Percentiles rank a stretch among this genome's conserved stretches.
These are phyloP conservation scores for Coniochaeta prunicola DNA, from an alignment of 2,329 filamentous ascomycete genomes.

Conservation along the genomic window DNA sequence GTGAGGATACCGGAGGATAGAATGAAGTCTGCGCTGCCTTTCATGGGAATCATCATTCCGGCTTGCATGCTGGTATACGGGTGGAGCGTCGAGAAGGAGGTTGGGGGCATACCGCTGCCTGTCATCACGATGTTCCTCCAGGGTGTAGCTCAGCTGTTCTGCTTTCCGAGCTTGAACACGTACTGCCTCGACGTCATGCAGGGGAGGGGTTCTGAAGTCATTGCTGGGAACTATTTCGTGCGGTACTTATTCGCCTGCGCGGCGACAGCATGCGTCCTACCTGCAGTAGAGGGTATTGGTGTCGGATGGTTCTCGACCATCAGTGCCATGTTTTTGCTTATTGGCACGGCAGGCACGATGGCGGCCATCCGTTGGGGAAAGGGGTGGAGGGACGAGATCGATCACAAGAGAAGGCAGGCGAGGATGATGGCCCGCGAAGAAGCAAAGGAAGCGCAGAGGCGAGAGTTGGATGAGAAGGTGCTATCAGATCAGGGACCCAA, in stretches of 20 bases:
- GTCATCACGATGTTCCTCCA: conserved; percentile 63
- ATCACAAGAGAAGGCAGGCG: conserved; percentile 34
- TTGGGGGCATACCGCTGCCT: conserved; percentile 40
- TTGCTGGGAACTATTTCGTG: conserved; percentile 73
- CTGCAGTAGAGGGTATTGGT: conserved; percentile 65
- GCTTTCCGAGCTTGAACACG: conserved; percentile 62
- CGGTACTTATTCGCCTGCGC: conserved; percentile 68
- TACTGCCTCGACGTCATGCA: conserved; percentile 82
- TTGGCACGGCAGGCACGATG: conserved; percentile 35
- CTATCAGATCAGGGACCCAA: background rate
- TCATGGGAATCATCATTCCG: conserved; percentile 54
- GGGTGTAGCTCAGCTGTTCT: conserved; percentile 61
- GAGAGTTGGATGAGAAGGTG: background rate
- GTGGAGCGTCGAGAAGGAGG: conserved; percentile 36
- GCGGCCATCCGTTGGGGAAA: conserved; percentile 41
- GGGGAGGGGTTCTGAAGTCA: conserved; percentile 60
- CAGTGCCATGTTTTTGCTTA: conserved; percentile 47
- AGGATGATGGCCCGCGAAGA: conserved; percentile 13
- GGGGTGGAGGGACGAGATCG: conserved; percentile 45
- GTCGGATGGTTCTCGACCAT: conserved; percentile 79
- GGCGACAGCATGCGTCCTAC: conserved; percentile 65
- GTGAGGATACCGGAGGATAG: conserved; percentile 63
- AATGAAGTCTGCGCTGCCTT: conserved; percentile 51
- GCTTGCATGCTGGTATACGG: conserved; percentile 63
- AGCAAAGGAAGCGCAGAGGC: background rate